phyloP scores from a whole-genome alignment of 1,139 yeast species.

The Blastobotrys proliferans region DNA sequence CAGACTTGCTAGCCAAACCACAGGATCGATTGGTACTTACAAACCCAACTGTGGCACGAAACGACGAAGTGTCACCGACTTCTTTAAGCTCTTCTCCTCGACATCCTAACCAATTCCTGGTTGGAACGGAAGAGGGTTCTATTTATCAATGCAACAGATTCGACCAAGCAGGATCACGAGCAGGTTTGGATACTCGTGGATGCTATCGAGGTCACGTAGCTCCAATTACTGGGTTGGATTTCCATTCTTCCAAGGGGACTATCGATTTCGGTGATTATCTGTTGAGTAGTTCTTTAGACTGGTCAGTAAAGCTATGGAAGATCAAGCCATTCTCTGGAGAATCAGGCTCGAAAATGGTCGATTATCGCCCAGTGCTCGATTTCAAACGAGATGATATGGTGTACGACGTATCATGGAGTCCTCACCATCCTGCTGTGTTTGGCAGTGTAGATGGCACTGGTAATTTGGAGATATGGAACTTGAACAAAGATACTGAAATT shows the following conservation, averaged over 20 bases:
- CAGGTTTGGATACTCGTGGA: constrained; percentile 33
- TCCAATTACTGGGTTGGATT: constrained; percentile 36
- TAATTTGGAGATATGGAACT: constrained; percentile 54
- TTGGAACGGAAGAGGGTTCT: constrained; percentile 48
- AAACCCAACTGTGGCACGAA: constrained; percentile 28
- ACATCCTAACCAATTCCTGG: constrained; percentile 39
- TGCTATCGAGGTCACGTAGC: constrained; percentile 36
- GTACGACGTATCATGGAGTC: constrained; percentile 43
- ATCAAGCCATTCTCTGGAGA: constrained; percentile 20
- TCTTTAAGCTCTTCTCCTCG: constrained; percentile 32
- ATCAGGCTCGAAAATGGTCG: constrained; percentile 7
- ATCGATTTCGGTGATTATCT: constrained; percentile 34
- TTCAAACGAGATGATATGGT: constrained; percentile 42
- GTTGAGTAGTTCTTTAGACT: constrained; percentile 40
- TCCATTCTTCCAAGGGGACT: constrained; percentile 30
- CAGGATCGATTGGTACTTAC: constrained; percentile 30
- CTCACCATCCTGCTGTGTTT: constrained; percentile 43
- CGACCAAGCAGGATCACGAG: constrained; percentile 35
- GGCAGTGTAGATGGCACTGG: constrained; percentile 48
- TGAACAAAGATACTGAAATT: constrained; percentile 38
- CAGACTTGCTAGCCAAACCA: constrained; percentile 44
- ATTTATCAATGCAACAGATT: constrained; percentile 42
- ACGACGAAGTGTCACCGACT: constrained; percentile 42
- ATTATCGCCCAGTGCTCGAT: constrained; percentile 24
- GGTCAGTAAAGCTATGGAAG: constrained; percentile 43